Percentiles rank a stretch among this genome's conserved stretches.
Conservation (phyloP, 176 grass and related monocot genomes). For the Carex pumila region DNA sequence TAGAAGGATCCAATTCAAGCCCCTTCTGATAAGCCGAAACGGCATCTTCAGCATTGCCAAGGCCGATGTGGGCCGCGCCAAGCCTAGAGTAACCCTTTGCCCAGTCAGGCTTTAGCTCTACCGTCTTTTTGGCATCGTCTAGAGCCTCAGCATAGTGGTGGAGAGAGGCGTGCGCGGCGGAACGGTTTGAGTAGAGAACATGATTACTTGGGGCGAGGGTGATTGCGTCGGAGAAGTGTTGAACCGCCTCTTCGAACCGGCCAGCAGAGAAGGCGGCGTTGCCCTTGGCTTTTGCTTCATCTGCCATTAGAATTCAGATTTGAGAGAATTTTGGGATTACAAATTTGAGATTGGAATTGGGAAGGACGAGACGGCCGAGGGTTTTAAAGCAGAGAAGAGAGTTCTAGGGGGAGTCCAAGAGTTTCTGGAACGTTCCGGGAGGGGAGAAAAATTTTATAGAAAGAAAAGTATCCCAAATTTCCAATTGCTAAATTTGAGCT, state of each 20-base stretch:
- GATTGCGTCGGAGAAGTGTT: constrained; percentile 48
- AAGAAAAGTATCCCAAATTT: neutral
- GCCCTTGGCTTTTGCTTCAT: neutral
- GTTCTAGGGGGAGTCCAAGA: constrained; percentile 13
- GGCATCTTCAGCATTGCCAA: constrained; percentile 47
- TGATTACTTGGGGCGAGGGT: constrained; percentile 22
- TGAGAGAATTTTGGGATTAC: neutral
- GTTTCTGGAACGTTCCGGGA: constrained; percentile 20
- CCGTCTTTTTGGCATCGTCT: constrained; percentile 70
- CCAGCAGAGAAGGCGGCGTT: constrained; percentile 27
- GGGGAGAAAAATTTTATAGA: neutral
- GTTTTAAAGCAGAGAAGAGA: constrained; percentile 20
- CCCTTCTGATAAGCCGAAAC: constrained; percentile 74
- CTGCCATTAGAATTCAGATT: neutral
- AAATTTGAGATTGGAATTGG: constrained; percentile 1
- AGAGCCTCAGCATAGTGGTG: constrained; percentile 79
- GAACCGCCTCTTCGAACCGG: constrained; percentile 32
- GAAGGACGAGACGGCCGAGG: neutral
- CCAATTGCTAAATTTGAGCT: neutral
- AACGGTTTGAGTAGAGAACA: constrained; percentile 88
- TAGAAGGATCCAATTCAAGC: constrained; percentile 63
- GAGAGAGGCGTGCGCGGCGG: constrained; percentile 84
- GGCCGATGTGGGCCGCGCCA: constrained; percentile 76
- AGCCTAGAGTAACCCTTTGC: constrained; percentile 95
- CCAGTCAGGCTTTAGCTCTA: constrained; percentile 91